Evolutionary conservation across 176 grass and related monocot species (phyloP), one percentile per base, ranked within the genome.

Genomic region (Oryza meridionalis): DNA sequence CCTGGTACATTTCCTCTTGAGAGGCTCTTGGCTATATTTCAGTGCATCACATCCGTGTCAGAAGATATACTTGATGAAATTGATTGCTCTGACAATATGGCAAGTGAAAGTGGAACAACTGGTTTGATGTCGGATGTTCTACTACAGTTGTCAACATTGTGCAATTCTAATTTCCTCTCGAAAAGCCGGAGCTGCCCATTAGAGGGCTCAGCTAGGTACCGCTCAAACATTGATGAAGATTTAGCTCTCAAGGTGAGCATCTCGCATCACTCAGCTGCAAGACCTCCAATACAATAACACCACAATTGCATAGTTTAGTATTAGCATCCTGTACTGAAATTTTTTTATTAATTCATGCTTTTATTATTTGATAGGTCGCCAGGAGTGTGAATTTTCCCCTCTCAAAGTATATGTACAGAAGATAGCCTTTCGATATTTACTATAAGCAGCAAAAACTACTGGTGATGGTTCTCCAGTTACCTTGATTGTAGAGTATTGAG

Each of bases 371-470:
- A 49, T 86, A 99, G 96, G 96, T 99, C 63, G 93, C 93, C 25
- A 94, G 96, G 86, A 99, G 90, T 72, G 84, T 99, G 40, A 84
- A 84, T 42, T 94, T 96, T 72, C 96, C 96, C 25, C 88, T 99
- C 37, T 94, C 93, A 9, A 99, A 99, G 78, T 99, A 99, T 75
- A 84, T 99, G 25, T 96, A 90, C 85, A 96, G 96, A 94, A 94
- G 91, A 94, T 99, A 99, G 88, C 42, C 33, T 76, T 75, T 87
- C 17, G 51, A 70, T 69, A 32, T 16, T 74, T 75, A 69, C 38
- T 69, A 63, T 75, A 79, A 70, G 63, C 27, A 50, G 70, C 71
- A 84, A 6, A 53, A 32, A 65, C 40, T 79, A 67, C 29, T 87
- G 40, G 61, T 40, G n/a, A 75, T 82, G 40, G 62, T 9, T 86